Conservation (phyloP, 2,329 filamentous ascomycete species). For the Calonectria pauciramosa region DNA sequence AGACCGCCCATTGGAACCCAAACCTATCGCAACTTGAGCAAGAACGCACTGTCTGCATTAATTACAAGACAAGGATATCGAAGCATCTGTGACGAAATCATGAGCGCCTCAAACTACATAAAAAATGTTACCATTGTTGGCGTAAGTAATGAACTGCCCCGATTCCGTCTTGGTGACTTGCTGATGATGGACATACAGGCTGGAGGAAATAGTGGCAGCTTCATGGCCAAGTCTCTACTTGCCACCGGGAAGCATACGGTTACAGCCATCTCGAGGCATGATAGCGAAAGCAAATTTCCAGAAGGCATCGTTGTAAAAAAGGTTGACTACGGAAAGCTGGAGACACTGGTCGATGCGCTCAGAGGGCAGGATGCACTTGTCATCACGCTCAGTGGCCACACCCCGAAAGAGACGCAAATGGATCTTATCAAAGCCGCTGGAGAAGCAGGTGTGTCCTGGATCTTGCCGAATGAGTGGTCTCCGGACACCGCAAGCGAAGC, state of each 20-base stretch:
- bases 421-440: constrained; percentile 68
- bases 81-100: not conserved
- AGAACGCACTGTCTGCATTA: not conserved
- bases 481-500: constrained; percentile 52
- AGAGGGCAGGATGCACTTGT: constrained; percentile 67
- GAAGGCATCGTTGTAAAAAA: constrained; percentile 55
- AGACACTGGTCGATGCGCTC: constrained; percentile 63
- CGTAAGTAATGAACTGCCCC: constrained; percentile 49
- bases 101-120: constrained; percentile 49
- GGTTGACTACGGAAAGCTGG: constrained; percentile 60
- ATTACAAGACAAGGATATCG: not conserved
- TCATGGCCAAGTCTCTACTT: constrained; percentile 57
- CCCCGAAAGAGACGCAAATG: constrained; percentile 59
- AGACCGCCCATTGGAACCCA: not conserved
- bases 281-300: constrained; percentile 57
- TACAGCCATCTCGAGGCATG: constrained; percentile 63
- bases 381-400: constrained; percentile 63
- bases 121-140: constrained; percentile 63
- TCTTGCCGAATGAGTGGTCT: constrained; percentile 61
- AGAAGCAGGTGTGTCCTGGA: constrained; percentile 65
- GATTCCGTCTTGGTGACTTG: not conserved
- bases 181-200: constrained; percentile 49
- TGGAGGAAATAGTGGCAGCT: constrained; percentile 56
- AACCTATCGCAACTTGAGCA: not conserved
- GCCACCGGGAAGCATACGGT: constrained; percentile 63